phyloP scores from a whole-genome alignment of 345 rosid species.

The Erucastrum elatum region DNA sequence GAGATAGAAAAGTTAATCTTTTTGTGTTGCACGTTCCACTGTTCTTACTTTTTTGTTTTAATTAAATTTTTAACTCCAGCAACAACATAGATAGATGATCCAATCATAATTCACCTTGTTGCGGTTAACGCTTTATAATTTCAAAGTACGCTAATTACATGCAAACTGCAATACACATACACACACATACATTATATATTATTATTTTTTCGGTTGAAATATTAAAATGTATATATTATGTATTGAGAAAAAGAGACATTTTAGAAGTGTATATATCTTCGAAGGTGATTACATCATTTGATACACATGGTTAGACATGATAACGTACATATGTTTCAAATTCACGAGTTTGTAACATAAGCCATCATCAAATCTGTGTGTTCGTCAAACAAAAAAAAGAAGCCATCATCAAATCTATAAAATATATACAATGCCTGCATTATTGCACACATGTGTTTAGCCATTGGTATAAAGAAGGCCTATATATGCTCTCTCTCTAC shows the following conservation, averaged over 20 bases:
- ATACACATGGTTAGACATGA: conserved; percentile 26
- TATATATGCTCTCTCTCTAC: conserved; percentile 30
- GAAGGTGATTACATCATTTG: conserved; percentile 2
- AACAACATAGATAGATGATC: conserved; percentile 3
- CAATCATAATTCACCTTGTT: not conserved
- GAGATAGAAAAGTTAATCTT: conserved; percentile 20
- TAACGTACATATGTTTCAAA: conserved; percentile 1
- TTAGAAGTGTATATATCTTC: not conserved
- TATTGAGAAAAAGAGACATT: not conserved
- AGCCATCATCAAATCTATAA: too few species aligned
- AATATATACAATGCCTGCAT: not conserved
- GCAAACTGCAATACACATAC: not conserved
- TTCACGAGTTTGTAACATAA: conserved; percentile 16
- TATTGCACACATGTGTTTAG: conserved; percentile 33
- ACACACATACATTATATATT: not conserved
- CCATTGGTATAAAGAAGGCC: conserved; percentile 27
- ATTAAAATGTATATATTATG: not conserved
- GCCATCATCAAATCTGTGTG: not conserved
- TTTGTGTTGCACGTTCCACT: conserved; percentile 32
- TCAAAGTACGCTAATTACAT: not conserved
- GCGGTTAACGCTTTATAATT: not conserved
- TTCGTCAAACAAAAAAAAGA: too few species aligned
- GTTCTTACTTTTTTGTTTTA: conserved; percentile 16
- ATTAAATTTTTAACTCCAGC: not conserved
- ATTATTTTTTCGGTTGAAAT: too few species aligned